These are phyloP conservation scores for Acanthamoeba royreba DNA, from an alignment of 208 protist species.

Conservation along the genomic window DNA sequence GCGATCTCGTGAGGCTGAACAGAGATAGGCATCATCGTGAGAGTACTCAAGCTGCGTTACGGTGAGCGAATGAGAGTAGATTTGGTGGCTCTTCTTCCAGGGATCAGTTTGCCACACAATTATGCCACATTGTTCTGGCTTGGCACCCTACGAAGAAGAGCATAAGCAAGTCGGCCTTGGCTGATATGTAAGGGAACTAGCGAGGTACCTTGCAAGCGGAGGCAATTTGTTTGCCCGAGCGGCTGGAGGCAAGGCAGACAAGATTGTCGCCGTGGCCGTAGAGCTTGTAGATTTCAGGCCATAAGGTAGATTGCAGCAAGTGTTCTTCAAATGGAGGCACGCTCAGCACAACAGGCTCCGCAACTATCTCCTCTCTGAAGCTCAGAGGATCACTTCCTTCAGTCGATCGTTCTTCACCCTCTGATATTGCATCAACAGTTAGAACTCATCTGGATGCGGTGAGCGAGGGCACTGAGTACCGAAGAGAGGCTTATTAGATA, in stretches of 20 bases:
- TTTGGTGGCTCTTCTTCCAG: constrained; percentile 44
- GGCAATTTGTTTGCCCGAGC: constrained; percentile 50
- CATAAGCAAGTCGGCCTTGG: not conserved
- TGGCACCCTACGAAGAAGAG: too few species aligned
- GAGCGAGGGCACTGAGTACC: not conserved
- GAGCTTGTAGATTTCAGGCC: constrained; percentile 77
- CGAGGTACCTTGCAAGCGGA: constrained; percentile 58
- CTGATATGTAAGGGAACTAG: not conserved
- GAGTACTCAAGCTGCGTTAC: constrained; percentile 76
- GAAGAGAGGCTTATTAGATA: constrained; percentile 76
- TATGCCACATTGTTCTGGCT: constrained; percentile 27
- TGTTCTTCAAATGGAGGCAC: constrained; percentile 75
- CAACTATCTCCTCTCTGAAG: not conserved
- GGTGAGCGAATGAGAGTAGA: constrained; percentile 67
- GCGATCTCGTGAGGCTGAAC: constrained; percentile 71
- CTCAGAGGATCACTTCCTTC: not conserved
- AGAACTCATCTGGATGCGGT: not conserved
- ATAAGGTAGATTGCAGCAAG: constrained; percentile 76
- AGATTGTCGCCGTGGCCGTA: constrained; percentile 77
- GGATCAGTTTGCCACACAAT: constrained; percentile 64
- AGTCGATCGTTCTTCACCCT: constrained; percentile 32
- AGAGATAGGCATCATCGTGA: constrained; percentile 62
- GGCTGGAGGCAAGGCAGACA: constrained; percentile 48
- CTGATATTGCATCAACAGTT: not conserved
- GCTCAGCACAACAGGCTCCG: constrained; percentile 43